Evolutionary conservation across 140 eudicot species (phyloP).

Genomic region (Anethum foeniculum): DNA sequence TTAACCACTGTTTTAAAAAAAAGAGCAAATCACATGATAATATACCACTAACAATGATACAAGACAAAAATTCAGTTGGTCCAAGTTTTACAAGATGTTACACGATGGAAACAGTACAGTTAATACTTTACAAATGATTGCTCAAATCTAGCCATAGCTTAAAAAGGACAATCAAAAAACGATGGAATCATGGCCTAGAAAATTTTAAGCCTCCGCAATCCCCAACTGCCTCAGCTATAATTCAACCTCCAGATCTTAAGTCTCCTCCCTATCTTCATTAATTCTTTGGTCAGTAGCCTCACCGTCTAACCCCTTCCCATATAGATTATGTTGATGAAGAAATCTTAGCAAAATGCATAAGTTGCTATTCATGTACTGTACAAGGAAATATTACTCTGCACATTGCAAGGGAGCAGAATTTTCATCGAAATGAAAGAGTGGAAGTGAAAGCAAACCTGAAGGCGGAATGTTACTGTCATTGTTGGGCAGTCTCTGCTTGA

Average conservation of each 20-base stretch:
- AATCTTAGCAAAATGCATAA: slow-evolving; percentile 14
- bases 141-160: no score
- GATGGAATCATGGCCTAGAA: slow-evolving; percentile 57
- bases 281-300: slow-evolving; percentile 99
- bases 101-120: no score
- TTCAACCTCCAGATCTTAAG: slow-evolving; percentile 97
- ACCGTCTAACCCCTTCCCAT: slow-evolving; percentile 85
- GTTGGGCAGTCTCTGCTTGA: slow-evolving; percentile 73
- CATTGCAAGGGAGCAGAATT: background rate
- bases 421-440: background rate
- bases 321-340: slow-evolving; percentile 11
- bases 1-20: no score
- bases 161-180: no score
- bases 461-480: slow-evolving; percentile 93
- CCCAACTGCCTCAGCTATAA: slow-evolving; percentile 91
- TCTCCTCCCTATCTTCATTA: slow-evolving; percentile 95
- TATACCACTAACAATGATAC: no score
- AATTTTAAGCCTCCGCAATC: slow-evolving; percentile 93
- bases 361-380: background rate
- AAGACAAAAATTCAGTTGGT: no score
- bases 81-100: no score
- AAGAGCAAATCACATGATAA: no score
- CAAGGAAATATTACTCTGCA: background rate
- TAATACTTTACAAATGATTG: no score
- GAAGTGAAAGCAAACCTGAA: slow-evolving; percentile 54